A percentile compares a stretch with the other conserved stretches of the same genome.
These are phyloP conservation scores for Rhodotorula sp. DNA, from an alignment of 1,284 basidiomycete species.

Conservation along the genomic window DNA sequence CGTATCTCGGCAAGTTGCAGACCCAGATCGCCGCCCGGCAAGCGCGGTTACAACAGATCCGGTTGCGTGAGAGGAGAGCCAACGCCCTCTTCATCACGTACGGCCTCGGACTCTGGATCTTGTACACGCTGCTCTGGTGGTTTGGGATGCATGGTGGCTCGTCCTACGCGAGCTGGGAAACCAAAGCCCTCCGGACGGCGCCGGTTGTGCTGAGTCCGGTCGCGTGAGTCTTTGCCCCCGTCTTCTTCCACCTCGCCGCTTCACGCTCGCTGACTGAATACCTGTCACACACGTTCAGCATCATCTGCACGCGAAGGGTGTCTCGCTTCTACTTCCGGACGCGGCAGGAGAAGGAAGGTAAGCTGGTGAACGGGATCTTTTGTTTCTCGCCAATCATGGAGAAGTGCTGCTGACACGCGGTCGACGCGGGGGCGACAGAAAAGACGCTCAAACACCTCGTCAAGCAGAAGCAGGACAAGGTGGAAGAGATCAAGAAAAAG, in stretches of 20 bases:
- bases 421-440: slow-evolving; percentile 54
- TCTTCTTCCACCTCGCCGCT: too few relatives aligned
- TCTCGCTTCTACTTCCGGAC: slow-evolving; percentile 83
- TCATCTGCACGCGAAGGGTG: slow-evolving; percentile 76
- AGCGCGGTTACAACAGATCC: slow-evolving; percentile 79
- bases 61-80: slow-evolving; percentile 77
- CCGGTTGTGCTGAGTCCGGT: slow-evolving; percentile 70
- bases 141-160: slow-evolving; percentile 45
- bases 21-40: slow-evolving; percentile 59
- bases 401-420: not conserved
- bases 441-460: slow-evolving; percentile 72
- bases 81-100: slow-evolving; percentile 79
- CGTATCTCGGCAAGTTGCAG: slow-evolving; percentile 54
- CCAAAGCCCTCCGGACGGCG: slow-evolving; percentile 49
- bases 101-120: slow-evolving; percentile 73
- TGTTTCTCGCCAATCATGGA: not conserved
- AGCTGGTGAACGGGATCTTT: slow-evolving; percentile 40
- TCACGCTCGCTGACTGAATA: not conserved
- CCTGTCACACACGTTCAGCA: slow-evolving; percentile 54
- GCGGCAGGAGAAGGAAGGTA: slow-evolving; percentile 82
- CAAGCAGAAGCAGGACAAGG: slow-evolving; percentile 76
- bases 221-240: slow-evolving; percentile 60
- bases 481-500: slow-evolving; percentile 96
- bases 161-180: not conserved
- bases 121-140: slow-evolving; percentile 82